These are phyloP conservation scores for Nemania sp. DNA, from an alignment of 2,329 filamentous ascomycete genomes.

Conservation along the genomic window DNA sequence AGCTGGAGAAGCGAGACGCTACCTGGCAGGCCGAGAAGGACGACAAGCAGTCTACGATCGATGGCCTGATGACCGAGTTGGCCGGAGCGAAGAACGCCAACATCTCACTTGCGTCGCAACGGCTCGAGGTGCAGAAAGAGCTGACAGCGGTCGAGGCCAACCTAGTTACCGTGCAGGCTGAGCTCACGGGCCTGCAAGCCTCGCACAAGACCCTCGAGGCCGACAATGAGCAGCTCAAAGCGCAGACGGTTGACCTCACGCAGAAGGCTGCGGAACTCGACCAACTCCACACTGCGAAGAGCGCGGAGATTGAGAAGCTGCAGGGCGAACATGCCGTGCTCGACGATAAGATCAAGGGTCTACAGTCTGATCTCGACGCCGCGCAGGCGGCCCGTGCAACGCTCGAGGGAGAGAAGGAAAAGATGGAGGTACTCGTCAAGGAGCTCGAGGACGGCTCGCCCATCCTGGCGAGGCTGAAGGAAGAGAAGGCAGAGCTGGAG, in stretches of 20 bases:
- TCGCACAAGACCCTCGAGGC: constrained; percentile 32
- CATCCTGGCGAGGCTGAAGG: constrained; percentile 28
- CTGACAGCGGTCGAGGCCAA: constrained; percentile 31
- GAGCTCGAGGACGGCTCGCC: constrained; percentile 35
- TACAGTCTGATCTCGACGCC: constrained; percentile 37
- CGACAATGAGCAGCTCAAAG: constrained; percentile 35
- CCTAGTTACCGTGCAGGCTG: constrained; percentile 29
- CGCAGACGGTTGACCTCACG: constrained; percentile 32
- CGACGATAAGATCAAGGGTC: constrained; percentile 32
- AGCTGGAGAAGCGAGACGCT: constrained; percentile 30
- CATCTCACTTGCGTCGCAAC: constrained; percentile 35
- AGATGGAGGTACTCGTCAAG: constrained; percentile 31
- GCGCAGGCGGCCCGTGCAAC: constrained; percentile 31
- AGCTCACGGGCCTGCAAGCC: constrained; percentile 32
- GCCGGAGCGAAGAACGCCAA: constrained; percentile 39
- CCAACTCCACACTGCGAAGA: constrained; percentile 31
- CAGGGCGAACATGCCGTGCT: constrained; percentile 35
- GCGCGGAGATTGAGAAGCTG: constrained; percentile 29
- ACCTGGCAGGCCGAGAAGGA: constrained; percentile 31
- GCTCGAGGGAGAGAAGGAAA: constrained; percentile 32
- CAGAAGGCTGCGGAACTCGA: constrained; percentile 35
- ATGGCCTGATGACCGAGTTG: constrained; percentile 35
- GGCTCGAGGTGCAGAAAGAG: constrained; percentile 32
- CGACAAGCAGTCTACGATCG: constrained; percentile 36
- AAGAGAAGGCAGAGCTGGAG: constrained; percentile 35